Evolutionary conservation across 257 asterid genomes (phyloP).

Genomic region (Forsythia viridissima): DNA sequence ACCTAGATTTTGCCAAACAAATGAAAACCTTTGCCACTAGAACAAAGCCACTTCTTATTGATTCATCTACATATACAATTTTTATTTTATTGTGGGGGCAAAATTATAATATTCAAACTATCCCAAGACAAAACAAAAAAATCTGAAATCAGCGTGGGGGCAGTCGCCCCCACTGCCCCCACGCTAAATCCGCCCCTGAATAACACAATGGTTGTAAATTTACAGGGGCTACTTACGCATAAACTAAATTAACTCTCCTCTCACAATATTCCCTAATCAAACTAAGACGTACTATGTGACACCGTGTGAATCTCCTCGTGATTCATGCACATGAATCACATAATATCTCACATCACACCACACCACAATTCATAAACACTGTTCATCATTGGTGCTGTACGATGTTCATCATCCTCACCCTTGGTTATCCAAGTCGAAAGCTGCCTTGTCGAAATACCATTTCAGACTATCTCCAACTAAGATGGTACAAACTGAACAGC

Average conservation of each 20-base stretch:
- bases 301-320: not conserved
- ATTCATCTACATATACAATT: too few species aligned
- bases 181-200: too few species aligned
- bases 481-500: constrained; percentile 41
- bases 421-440: not conserved
- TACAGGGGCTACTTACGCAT: not conserved
- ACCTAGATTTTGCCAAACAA: too few species aligned
- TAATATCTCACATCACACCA: not conserved
- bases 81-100: too few species aligned
- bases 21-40: too few species aligned
- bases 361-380: not conserved
- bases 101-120: too few species aligned
- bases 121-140: too few species aligned
- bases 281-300: not conserved
- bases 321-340: not conserved
- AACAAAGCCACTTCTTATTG: too few species aligned
- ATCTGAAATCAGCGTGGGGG: too few species aligned
- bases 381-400: not conserved
- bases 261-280: not conserved
- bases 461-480: not conserved
- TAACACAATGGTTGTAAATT: not conserved
- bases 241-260: not conserved
- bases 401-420: not conserved
- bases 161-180: too few species aligned
- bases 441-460: not conserved